These are phyloP conservation scores for Eimeria brunetti DNA, from an alignment of 169 alveolate genomes.

Conservation along the genomic window DNA sequence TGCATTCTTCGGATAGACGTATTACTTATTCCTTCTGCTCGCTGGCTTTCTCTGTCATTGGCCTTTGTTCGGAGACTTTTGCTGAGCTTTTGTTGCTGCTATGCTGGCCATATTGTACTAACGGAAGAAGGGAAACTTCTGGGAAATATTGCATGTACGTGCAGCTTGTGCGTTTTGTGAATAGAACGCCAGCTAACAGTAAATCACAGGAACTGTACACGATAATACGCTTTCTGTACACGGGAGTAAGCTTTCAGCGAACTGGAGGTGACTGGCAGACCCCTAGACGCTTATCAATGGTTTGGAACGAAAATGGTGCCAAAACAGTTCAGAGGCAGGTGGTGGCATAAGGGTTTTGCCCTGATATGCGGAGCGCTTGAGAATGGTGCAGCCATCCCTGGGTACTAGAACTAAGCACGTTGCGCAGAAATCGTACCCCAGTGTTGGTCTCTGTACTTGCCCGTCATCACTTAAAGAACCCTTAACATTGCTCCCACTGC, in stretches of 20 bases:
- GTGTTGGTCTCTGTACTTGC: background rate
- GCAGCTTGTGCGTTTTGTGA: background rate
- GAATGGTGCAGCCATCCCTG: background rate
- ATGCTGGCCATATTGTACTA: background rate
- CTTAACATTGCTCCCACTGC: background rate
- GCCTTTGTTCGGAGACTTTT: too few relatives aligned
- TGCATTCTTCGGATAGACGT: background rate
- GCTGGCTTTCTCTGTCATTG: background rate
- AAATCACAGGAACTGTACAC: background rate
- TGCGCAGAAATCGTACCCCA: background rate
- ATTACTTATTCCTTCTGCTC: background rate
- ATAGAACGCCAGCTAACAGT: background rate
- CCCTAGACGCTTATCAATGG: background rate
- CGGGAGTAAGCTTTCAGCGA: background rate
- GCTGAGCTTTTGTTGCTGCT: background rate
- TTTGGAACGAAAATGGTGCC: background rate
- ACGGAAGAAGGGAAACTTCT: background rate
- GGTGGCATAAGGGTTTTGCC: background rate
- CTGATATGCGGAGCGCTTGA: background rate
- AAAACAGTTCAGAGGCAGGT: background rate
- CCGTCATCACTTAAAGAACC: background rate
- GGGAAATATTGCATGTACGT: background rate
- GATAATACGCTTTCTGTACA: too few relatives aligned
- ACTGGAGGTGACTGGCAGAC: background rate
- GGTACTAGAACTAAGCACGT: background rate